phyloP scores from a whole-genome alignment of 352 stramenopile genomes.

The Achlya hypogyna region DNA sequence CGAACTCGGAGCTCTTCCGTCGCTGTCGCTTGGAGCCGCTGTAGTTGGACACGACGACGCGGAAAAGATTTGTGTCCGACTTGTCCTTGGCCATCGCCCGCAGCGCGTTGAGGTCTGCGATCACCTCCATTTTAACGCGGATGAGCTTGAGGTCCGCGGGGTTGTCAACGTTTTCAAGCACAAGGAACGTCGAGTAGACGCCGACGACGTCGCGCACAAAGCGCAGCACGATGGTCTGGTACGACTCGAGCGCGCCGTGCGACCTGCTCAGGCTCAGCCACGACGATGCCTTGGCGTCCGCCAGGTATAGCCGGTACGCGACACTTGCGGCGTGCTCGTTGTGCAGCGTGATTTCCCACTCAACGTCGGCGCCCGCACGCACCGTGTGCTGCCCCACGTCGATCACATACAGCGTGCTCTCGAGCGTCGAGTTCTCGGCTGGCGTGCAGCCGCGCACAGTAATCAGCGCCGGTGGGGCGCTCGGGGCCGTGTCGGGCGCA shows the following conservation, averaged over 20 bases:
- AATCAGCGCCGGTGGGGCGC: slow-evolving; percentile 39
- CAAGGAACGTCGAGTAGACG: slow-evolving; percentile 79
- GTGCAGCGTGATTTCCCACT: slow-evolving; percentile 85
- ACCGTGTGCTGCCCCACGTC: slow-evolving; percentile 83
- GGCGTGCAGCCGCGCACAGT: slow-evolving; percentile 72
- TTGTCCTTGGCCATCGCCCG: slow-evolving; percentile 55
- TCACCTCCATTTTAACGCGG: slow-evolving; percentile 75
- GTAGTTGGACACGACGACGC: slow-evolving; percentile 78
- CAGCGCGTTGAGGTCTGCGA: slow-evolving; percentile 76
- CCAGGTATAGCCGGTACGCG: slow-evolving; percentile 55
- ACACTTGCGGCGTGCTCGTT: slow-evolving; percentile 38
- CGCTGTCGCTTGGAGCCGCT: slow-evolving; percentile 43
- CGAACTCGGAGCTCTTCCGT: slow-evolving; percentile 8
- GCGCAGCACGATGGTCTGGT: slow-evolving; percentile 78
- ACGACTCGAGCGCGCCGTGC: slow-evolving; percentile 66
- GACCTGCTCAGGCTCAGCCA: slow-evolving; percentile 79
- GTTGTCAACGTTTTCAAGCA: slow-evolving; percentile 77
- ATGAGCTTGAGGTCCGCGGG: slow-evolving; percentile 81
- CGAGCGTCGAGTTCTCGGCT: slow-evolving; percentile 67
- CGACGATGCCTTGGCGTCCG: slow-evolving; percentile 59
- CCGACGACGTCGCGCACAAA: slow-evolving; percentile 72
- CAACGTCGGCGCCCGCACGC: slow-evolving; percentile 74
- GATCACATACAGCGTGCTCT: slow-evolving; percentile 77
- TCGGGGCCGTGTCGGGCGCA: background rate
- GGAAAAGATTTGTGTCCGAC: slow-evolving; percentile 71